Conservation (phyloP, 805 yeast species). For the Candida schatavii region DNA sequence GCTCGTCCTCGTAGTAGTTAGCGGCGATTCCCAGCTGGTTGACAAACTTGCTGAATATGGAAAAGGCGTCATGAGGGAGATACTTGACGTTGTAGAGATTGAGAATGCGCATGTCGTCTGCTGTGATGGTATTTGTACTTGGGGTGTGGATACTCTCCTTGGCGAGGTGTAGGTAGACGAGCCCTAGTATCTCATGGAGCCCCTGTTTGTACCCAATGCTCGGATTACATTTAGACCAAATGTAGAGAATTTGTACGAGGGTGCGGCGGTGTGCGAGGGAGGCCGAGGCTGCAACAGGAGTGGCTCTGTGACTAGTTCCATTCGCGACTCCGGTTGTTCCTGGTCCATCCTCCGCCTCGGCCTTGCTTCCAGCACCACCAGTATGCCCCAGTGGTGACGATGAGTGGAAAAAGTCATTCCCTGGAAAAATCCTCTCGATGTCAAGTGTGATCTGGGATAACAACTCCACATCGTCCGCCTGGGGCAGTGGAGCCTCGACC, state of each 20-base stretch:
- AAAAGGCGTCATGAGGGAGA: slow-evolving; percentile 42
- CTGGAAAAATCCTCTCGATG: slow-evolving; percentile 53
- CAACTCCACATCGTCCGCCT: slow-evolving; percentile 32
- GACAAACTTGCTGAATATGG: slow-evolving; percentile 42
- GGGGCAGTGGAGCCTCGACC: background rate
- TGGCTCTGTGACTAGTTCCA: too few relatives aligned
- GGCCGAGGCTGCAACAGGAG: background rate
- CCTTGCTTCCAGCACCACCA: slow-evolving; percentile 18
- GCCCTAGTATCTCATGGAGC: slow-evolving; percentile 51
- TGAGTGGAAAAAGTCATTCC: slow-evolving; percentile 30
- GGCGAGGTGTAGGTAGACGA: slow-evolving; percentile 40
- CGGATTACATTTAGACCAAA: slow-evolving; percentile 50
- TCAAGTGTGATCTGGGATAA: slow-evolving; percentile 46
- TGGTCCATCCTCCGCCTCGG: too few relatives aligned
- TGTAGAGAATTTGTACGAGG: slow-evolving; percentile 43
- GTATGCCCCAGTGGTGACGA: slow-evolving; percentile 5
- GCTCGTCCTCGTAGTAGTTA: slow-evolving; percentile 39
- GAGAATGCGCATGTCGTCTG: slow-evolving; percentile 32
- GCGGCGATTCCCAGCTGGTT: slow-evolving; percentile 37
- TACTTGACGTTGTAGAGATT: slow-evolving; percentile 37
- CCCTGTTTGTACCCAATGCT: slow-evolving; percentile 53
- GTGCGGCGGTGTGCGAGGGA: slow-evolving; percentile 15
- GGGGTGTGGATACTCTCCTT: slow-evolving; percentile 33
- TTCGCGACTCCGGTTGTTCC: too few relatives aligned
- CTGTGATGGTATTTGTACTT: slow-evolving; percentile 20